Conservation (phyloP, 306 rosid species). For the Quercus rubra region DNA sequence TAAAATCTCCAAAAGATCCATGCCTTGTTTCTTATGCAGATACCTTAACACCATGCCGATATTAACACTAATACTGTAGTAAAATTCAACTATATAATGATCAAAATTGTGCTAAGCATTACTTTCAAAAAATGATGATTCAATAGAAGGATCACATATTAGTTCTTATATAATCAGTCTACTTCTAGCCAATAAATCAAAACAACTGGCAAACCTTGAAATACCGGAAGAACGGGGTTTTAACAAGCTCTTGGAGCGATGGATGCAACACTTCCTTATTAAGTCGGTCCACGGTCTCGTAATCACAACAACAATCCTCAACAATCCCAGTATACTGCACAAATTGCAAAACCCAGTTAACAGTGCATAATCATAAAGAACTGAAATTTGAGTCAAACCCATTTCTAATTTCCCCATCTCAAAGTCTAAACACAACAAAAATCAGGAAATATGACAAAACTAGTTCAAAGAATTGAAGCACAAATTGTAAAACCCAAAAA, state of each 20-base stretch:
- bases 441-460: neutral
- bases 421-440: neutral
- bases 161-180: slow-evolving; percentile 1
- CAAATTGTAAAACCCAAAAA: neutral
- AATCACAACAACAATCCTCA: slow-evolving; percentile 75
- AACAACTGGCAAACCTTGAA: slow-evolving; percentile 47
- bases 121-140: neutral
- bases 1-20: neutral
- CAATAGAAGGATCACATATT: neutral
- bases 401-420: too few species aligned
- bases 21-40: neutral
- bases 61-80: neutral
- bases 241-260: slow-evolving; percentile 57
- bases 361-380: neutral
- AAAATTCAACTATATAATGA: neutral
- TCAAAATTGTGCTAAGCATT: neutral
- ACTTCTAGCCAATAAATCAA: neutral
- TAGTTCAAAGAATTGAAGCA: neutral
- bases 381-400: neutral
- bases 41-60: neutral
- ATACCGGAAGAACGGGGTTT: slow-evolving; percentile 59
- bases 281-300: slow-evolving; percentile 55
- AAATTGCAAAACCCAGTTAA: neutral
- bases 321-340: slow-evolving; percentile 52
- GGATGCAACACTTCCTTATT: slow-evolving; percentile 54